Evolutionary conservation across 768 basidiomycete species (phyloP), one percentile per base, ranked within the genome.

Genomic region (Chalciporus piperatus): DNA sequence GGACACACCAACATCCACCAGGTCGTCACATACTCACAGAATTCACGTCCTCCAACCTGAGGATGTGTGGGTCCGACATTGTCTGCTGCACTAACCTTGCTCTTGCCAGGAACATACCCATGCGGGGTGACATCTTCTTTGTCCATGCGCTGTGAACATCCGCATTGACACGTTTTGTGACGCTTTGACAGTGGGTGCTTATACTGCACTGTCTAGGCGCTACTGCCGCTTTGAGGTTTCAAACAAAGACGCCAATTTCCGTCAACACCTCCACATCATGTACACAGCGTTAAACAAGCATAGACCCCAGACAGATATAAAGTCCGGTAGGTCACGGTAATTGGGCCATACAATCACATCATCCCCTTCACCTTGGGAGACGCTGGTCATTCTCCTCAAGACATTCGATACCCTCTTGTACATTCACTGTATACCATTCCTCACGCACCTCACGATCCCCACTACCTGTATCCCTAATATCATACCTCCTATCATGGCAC

Each of bases 361-460:
- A n/a, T 9, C 20, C 32, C 40, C 41, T 17, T 22, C 42, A 11
- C 41, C 45, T 19, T 20, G 14, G 41, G 54, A 53, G 59, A 57
- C 55, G 51, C 60, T 55, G 60, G 56, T 51, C 28, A 58, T 58
- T 60, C 63, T 55, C 56, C 17, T 40, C 14, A 47, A 41, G 44
- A 23, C 39, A 41, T 27, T n/a, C 41, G 8, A 25, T 19, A 42
- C 19, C 30, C 42, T 19, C 13, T 19, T 33, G 30, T 32, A 17
- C 20, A 45, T 47, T 14, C 20, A 47, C 32, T 23, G 19, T 42
- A 30, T 41, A n/a, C 19, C 14, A 22, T 16, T 39, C 28, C 30
- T 41, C 17, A 38, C 33, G 13, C 25, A 48, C 33, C 4, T 37
- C 41, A 30, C 43, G 32, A 12, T 39, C 33, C 13, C 20, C 17